Conservation (phyloP, 768 basidiomycete genomes). For the Mrakia hoshinonis region DNA sequence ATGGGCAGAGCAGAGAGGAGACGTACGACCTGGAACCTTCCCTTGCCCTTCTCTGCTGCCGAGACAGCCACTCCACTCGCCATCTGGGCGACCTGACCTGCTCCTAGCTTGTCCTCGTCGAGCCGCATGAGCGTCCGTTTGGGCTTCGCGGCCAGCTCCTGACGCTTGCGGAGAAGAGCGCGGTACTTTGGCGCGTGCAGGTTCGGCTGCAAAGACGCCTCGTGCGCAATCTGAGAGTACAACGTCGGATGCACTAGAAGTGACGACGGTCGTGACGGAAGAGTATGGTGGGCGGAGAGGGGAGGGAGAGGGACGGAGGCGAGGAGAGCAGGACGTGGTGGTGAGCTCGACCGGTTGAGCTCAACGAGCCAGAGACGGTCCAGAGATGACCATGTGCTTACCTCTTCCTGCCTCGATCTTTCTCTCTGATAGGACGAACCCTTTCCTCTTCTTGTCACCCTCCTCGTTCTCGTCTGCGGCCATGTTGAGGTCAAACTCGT, state of each 20-base stretch:
- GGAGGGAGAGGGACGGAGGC: not conserved
- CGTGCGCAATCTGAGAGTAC: constrained; percentile 57
- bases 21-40: constrained; percentile 46
- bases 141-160: constrained; percentile 58
- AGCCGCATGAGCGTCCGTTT: constrained; percentile 61
- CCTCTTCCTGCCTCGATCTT: constrained; percentile 11
- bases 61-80: constrained; percentile 52
- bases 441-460: not conserved
- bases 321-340: not conserved
- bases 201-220: constrained; percentile 59
- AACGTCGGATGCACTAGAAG: constrained; percentile 24
- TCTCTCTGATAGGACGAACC: constrained; percentile 17
- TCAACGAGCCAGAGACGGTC: not conserved
- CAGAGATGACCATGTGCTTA: not conserved
- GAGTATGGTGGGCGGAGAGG: not conserved
- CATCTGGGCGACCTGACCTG: constrained; percentile 60
- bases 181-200: constrained; percentile 60
- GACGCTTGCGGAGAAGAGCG: constrained; percentile 62
- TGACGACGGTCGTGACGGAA: not conserved
- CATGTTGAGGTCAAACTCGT: constrained; percentile 81
- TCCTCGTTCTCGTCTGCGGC: constrained; percentile 10
- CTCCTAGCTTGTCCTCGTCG: constrained; percentile 46
- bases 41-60: constrained; percentile 38
- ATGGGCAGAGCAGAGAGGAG: not conserved
- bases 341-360: not conserved